Base-by-base conservation (phyloP, 2,329 filamentous ascomycete species). In the Parastagonospora nodorum region DNA sequence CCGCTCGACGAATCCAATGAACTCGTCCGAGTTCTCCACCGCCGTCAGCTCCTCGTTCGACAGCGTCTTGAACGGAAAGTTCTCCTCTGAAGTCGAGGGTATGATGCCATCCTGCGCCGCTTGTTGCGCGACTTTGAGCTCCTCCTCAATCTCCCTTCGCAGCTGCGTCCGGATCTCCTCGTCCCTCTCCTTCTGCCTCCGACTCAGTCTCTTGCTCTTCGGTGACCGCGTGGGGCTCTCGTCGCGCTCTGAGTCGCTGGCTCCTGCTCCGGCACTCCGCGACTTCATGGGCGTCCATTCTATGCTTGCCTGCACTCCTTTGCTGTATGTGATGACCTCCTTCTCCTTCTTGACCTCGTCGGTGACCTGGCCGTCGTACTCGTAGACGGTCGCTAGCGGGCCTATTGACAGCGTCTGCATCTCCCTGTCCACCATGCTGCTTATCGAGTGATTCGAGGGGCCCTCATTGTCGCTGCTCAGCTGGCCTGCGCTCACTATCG, bases 301-400 rank as follows among this genome's bases (percentile, higher is more conserved):
- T 65, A 91, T 88, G 16, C 88, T 85, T 12, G 94, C 97, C 75
- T 99, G 95, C 16, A 97, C 92, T 48, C 87, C 92, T 78, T 97
- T 97, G 81, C 90, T 97, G 80, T 99, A 99, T 45, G 92, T 96
- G 68, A 96, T 92, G 52, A 96, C 81, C 74, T 99, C 94, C 44
- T 61, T 65, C 58, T 78, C 77, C 30, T 80, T 84, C 45, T 80
- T 84, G 30, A 88, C 86, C 16, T 87, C 88, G 1, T 89, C 88
- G 1, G 88, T 85, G 58, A 87, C 89, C 15, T 86, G 88, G 1
- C 89, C 88, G 1, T 88, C 85, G 58, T 86, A 89, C 73, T 96
- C 92, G 75, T 88, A 92, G 53, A 94, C 84, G 30, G 90, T 92
- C 14, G 87, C 85, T 45, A 91, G 80, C 7, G 89, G 82, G 9